Percentiles rank a stretch among this genome's conserved stretches.
These are phyloP conservation scores for Acidiella bohemica DNA, from an alignment of 495 filamentous ascomycete genomes.

Conservation along the genomic window DNA sequence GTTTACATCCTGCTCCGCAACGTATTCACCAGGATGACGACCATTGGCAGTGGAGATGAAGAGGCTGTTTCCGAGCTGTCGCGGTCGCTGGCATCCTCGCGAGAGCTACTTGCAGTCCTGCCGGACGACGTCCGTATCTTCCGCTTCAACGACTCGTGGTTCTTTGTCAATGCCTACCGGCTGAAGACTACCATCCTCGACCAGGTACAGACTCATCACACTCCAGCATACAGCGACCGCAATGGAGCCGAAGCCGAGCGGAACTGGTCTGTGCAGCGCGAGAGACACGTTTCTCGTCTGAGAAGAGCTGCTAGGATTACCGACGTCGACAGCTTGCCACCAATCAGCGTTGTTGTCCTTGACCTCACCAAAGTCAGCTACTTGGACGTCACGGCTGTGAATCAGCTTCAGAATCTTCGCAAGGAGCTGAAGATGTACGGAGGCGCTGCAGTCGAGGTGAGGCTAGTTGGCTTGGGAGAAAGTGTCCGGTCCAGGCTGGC, in stretches of 20 bases:
- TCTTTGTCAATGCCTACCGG: constrained; percentile 39
- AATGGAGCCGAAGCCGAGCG: constrained; percentile 28
- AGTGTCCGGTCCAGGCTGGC: too few species aligned
- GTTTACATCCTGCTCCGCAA: constrained; percentile 34
- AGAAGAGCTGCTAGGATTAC: constrained; percentile 15
- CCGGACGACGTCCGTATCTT: constrained; percentile 32
- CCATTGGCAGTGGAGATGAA: constrained; percentile 8
- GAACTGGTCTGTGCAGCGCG: constrained; percentile 35
- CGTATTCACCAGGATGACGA: constrained; percentile 27
- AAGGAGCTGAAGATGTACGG: constrained; percentile 11
- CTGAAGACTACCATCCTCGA: constrained; percentile 31
- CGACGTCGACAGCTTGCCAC: constrained; percentile 8
- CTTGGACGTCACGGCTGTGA: constrained; percentile 10
- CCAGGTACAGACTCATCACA: constrained; percentile 28
- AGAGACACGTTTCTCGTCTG: constrained; percentile 23
- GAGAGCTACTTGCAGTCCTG: constrained; percentile 14
- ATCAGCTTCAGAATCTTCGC: constrained; percentile 5
- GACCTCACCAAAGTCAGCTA: constrained; percentile 15
- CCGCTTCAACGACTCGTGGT: constrained; percentile 32
- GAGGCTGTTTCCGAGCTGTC: constrained; percentile 7
- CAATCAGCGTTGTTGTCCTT: constrained; percentile 16
- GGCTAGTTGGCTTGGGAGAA: constrained; percentile 8
- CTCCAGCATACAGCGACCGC: constrained; percentile 23
- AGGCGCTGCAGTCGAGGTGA: constrained; percentile 9
- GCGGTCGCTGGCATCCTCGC: neutral